Evolutionary conservation across 2,329 filamentous ascomycete species (phyloP).

Genomic region (Monilinia aucupariae): DNA sequence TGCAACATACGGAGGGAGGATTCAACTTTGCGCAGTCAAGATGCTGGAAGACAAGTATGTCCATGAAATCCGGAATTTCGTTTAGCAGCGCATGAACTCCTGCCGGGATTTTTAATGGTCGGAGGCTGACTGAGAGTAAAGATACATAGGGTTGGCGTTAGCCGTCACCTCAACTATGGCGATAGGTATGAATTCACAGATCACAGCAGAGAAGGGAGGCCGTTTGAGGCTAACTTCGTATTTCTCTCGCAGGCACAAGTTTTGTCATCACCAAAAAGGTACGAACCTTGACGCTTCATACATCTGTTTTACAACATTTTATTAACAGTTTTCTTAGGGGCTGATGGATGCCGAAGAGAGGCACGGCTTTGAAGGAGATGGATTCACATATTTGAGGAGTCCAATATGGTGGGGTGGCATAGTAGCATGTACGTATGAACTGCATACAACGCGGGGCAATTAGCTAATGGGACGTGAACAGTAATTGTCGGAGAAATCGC

Average conservation of each 20-base stretch:
- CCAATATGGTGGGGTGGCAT: constrained; percentile 99
- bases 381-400: constrained; percentile 87
- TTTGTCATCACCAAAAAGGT: constrained; percentile 99
- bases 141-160: constrained; percentile 71
- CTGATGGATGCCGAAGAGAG: constrained; percentile 84
- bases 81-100: not conserved
- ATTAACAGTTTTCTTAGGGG: constrained; percentile 49
- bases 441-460: constrained; percentile 10
- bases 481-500: constrained; percentile 90
- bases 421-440: constrained; percentile 63
- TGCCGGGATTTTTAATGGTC: not conserved
- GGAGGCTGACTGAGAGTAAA: constrained; percentile 37
- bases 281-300: constrained; percentile 31
- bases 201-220: not conserved
- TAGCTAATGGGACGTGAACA: constrained; percentile 39
- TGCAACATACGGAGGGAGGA: constrained; percentile 26
- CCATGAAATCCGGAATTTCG: not conserved
- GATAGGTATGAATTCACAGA: constrained; percentile 54
- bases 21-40: constrained; percentile 24
- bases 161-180: constrained; percentile 70
- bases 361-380: constrained; percentile 95
- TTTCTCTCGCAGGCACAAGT: constrained; percentile 64
- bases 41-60: constrained; percentile 46
- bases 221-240: constrained; percentile 9
- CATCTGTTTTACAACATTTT: not conserved